phyloP scores from a whole-genome alignment of 306 rosid genomes.

The Quercus agrifolia region DNA sequence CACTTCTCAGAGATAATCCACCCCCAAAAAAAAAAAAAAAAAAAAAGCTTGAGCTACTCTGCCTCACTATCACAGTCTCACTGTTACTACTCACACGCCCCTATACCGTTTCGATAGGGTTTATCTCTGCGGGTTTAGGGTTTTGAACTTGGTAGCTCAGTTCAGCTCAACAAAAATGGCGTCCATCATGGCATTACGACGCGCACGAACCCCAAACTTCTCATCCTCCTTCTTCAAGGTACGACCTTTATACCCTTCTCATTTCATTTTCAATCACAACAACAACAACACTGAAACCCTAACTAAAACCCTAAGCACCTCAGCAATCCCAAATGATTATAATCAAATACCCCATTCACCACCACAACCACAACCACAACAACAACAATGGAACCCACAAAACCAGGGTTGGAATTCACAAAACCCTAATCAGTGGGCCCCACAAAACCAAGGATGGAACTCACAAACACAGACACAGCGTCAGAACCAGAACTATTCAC shows the following conservation, averaged over 20 bases:
- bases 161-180: no score
- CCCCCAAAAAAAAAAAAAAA: no score
- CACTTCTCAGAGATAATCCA: no score
- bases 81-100: no score
- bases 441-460: constrained; percentile 27
- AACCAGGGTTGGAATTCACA: constrained; percentile 29
- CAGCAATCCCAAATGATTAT: constrained; percentile 45
- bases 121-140: no score
- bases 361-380: constrained; percentile 21
- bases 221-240: constrained; percentile 37
- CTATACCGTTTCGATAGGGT: no score
- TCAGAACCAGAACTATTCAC: constrained; percentile 18
- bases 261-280: constrained; percentile 13
- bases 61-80: no score
- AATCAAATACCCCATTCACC: constrained; percentile 30
- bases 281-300: constrained; percentile 1
- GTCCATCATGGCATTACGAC: constrained; percentile 21
- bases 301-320: constrained; percentile 45
- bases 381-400: background rate
- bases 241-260: constrained; percentile 27
- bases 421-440: constrained; percentile 29
- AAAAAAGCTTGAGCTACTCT: no score
- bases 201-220: constrained; percentile 13
- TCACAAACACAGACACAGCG: constrained; percentile 29
- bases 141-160: no score